Base-by-base conservation (phyloP, 2,329 filamentous ascomycete genomes). In the Sporothrix euskadiensis region DNA sequence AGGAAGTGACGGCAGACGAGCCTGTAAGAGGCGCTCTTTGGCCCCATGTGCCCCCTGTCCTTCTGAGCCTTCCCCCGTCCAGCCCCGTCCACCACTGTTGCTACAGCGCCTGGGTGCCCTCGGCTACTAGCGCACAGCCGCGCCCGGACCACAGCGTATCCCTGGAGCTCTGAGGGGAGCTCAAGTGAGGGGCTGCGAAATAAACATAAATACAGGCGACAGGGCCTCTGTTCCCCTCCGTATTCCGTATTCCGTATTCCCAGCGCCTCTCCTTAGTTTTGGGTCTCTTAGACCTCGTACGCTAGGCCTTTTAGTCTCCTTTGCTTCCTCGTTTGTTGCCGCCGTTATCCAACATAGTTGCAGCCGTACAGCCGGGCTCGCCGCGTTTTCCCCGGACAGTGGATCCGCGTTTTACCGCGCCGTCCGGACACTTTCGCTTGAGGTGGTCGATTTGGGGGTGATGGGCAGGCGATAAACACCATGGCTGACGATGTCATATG, bases 181-280 rank as follows among this genome's bases (percentile, higher is more conserved):
- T 14, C 47, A 59, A 35, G 68, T 44, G 68, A 70, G 68, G 52
- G 68, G 68, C 39, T 70, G 52, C 19, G n/a, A 44, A 44, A 57
- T 70, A 70, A 59, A 70, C 59, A 57, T 70, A 70, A 59, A 70
- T 70, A 70, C 68, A 57, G 68, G 68, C 66, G 30, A 52, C 9
- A 19, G 63, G 41, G n/a, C 65, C 30, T 49, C 41, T 39, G 22
- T 57, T 47, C 39, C 39, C 68, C 35, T 57, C 52, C 22, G 47
- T 54, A 30, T n/a, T 5, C 8, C 66, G n/a, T n/a, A n/a, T n/a
- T 57, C 52, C 22, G 47, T 54, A 30, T n/a, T 5, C 8, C 66
- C 39, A 68, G 22, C n/a, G n/a, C 52, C 22, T 56, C 52, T 56
- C 52, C 22, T 19, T 49, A 16, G 44, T 49, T 19, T 49, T 19